Evolutionary conservation across 1,139 yeast genomes (phyloP), one percentile per base, ranked within the genome.

Genomic region (Scheffersomyces quercinus): DNA sequence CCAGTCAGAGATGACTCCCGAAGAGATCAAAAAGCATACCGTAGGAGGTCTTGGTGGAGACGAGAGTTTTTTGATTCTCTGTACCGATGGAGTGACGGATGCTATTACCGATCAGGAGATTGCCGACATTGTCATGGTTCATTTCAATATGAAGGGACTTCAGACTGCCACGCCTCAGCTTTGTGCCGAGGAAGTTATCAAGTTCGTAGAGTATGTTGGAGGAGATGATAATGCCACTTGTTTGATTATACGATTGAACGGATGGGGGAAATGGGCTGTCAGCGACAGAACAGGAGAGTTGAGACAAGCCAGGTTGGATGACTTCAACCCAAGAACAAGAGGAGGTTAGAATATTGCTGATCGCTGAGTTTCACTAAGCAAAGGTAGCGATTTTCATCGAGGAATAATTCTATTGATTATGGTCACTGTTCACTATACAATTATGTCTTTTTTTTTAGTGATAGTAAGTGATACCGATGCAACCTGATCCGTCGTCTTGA

Each of bases 141-240:
- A 88, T 20, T 85, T 82, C 41, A 82, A 83, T 53, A 67, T 79
- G 60, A 73, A 79, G 46, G 96, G 96, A 9, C 76, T 81, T 33
- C 73, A 77, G 15, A 65, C 72, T 31, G 97, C 96, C 1, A 82
- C 90, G 1, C 97, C 98, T 0, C 97, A 88, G 56, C 76, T 70
- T 42, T 87, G 96, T 38, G 93, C 97, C 0, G 83, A 81, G 49
- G 97, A 91, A 61, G 86, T 93, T 20, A 80, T 91, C 13, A 79
- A 82, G 53, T 93, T 85, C 60, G 87, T 91, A 12, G 93, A 87
- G 58, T 88, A 88, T 40, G 77, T 91, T 10, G 97, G 96, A 8
- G 95, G 96, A 3, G 93, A 88, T 56, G 99, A 93, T 62, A 93
- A 93, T 65, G 95, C 98, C 10, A 89, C 97, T 0, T 89, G 97